Evolutionary conservation across 2,329 filamentous ascomycete species (phyloP).

Genomic region (Zymoseptoria crescenta): DNA sequence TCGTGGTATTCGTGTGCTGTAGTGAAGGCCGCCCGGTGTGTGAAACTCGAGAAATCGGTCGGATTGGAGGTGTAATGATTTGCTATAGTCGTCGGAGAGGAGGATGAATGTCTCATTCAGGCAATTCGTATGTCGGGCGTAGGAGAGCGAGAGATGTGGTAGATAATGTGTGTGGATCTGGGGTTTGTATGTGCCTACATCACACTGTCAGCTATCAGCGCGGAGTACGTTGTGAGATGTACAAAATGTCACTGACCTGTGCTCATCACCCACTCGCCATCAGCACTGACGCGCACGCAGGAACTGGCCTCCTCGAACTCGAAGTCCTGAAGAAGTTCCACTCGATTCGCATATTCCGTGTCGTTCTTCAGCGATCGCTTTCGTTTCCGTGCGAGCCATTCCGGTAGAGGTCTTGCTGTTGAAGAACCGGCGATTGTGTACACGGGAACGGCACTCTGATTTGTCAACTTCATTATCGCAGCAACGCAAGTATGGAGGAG

Average conservation of each 20-base stretch:
- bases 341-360: conserved; percentile 82
- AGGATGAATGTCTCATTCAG: conserved; percentile 88
- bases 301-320: conserved; percentile 93
- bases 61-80: conserved; percentile 86
- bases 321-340: conserved; percentile 94
- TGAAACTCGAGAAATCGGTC: conserved; percentile 92
- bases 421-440: conserved; percentile 93
- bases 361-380: conserved; percentile 91
- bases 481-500: background rate
- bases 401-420: conserved; percentile 77
- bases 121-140: conserved; percentile 80
- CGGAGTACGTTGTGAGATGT: background rate
- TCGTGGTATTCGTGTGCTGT: conserved; percentile 78
- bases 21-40: conserved; percentile 78
- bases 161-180: conserved; percentile 96
- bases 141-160: conserved; percentile 88
- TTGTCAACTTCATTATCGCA: conserved; percentile 65
- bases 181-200: conserved; percentile 57
- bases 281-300: conserved; percentile 83
- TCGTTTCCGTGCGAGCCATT: conserved; percentile 85
- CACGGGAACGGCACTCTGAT: conserved; percentile 74
- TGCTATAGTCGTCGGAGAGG: conserved; percentile 84
- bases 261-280: conserved; percentile 96
- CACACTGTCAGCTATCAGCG: conserved; percentile 21
- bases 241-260: conserved; percentile 55